These are phyloP conservation scores for Acacia pycnantha DNA, from an alignment of 331 rosid genomes.

Conservation along the genomic window DNA sequence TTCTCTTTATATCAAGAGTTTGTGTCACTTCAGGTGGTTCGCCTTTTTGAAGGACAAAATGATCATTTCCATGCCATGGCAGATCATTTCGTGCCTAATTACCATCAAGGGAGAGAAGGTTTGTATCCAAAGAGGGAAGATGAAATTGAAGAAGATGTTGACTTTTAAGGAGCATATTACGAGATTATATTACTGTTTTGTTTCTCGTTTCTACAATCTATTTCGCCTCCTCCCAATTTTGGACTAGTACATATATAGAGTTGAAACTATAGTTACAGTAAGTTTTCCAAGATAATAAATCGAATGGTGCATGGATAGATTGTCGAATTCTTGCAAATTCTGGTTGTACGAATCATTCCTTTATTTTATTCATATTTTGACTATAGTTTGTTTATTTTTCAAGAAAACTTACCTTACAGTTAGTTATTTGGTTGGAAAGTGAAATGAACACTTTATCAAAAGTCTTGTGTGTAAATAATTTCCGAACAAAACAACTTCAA, in stretches of 20 bases:
- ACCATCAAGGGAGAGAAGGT: constrained; percentile 24
- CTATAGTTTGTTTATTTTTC: no score
- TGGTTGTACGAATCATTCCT: not conserved
- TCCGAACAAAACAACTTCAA: not conserved
- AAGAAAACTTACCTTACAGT: no score
- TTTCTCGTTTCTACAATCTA: not conserved
- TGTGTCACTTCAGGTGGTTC: constrained; percentile 51
- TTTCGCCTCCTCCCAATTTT: constrained; percentile 1
- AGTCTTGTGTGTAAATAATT: no score
- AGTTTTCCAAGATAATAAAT: constrained; percentile 2
- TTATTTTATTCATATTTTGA: not conserved
- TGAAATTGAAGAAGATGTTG: constrained; percentile 17
- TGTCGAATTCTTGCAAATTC: not conserved
- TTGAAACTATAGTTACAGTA: not conserved
- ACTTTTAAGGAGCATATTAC: not conserved
- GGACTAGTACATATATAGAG: not conserved
- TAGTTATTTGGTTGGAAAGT: no score
- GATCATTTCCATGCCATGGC: constrained; percentile 41
- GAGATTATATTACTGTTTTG: not conserved
- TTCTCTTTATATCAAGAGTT: not conserved
- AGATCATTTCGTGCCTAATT: constrained; percentile 40
- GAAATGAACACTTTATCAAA: no score
- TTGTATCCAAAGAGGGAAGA: not conserved
- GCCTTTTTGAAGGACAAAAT: constrained; percentile 62
- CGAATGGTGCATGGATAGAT: not conserved